Evolutionary conservation across 2,329 filamentous ascomycete species (phyloP), one percentile per base, ranked within the genome.

Genomic region (Reticulascus tulasneorum): DNA sequence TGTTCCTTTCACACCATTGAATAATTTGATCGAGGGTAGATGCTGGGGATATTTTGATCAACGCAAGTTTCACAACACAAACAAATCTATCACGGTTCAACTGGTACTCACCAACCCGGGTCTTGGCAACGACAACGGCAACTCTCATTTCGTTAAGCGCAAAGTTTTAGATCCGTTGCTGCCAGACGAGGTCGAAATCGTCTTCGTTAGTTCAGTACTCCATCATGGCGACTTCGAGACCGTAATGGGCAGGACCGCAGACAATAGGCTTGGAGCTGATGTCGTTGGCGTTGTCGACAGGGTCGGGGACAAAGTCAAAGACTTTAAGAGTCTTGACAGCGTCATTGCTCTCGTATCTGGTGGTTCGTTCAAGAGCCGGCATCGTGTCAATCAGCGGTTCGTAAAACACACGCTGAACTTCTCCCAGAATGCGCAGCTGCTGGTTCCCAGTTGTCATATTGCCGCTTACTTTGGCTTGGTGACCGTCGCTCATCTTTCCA

Each of bases 391-490:
- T 25, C 40, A 47, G 3, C 47, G 51, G 1, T 62, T 74, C 11
- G 62, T 67, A 6, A 49, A 56, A n/a, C 45, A 46, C 16, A 47
- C 2, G 38, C 49, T 3, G 47, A 46, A 3, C 35, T 35, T 16
- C 48, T 38, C n/a, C n/a, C n/a, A n/a, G n/a, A n/a, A n/a, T n/a
- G n/a, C n/a, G n/a, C n/a, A n/a, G 8, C 42, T 45, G 8, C 47
- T 63, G 6, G 47, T 62, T 8, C 64, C 66, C 0, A 60, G 66
- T 2, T 52, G 61, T 1, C 61, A 62, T 33, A 43, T 62, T 16
- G 62, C 66, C 5, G 71, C 69, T 1, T 60, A 62, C 36, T 64
- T 73, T 37, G 61, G 59, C 3, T 50, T 77, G 7, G 18, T 50
- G 4, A 40, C 53, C 10, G 25, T 55, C 23, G 56, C 53, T 0